These are phyloP conservation scores for Echites panduratus DNA, from an alignment of 257 asterid species.

Conservation along the genomic window DNA sequence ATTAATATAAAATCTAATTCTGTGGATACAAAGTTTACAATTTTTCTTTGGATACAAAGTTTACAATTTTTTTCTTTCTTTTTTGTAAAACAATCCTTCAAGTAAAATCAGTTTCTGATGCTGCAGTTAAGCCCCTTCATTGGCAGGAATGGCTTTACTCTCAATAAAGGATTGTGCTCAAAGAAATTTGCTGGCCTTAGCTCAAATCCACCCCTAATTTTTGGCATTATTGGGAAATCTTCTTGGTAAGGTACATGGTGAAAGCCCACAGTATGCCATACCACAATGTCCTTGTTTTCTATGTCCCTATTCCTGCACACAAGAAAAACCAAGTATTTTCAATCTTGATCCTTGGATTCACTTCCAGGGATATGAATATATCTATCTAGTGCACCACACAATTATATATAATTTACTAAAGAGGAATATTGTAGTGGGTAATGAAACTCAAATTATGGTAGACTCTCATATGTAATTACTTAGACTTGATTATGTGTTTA, in stretches of 20 bases:
- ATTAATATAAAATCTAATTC: too few species aligned
- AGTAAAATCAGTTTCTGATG: neutral
- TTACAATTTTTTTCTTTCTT: too few species aligned
- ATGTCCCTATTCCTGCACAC: constrained; percentile 59
- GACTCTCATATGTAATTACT: too few species aligned
- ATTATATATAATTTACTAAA: too few species aligned
- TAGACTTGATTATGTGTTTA: too few species aligned
- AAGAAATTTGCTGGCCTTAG: constrained; percentile 58
- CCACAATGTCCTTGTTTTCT: constrained; percentile 72
- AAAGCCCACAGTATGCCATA: constrained; percentile 82
- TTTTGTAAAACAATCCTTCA: too few species aligned
- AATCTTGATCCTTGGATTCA: neutral
- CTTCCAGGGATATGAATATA: neutral
- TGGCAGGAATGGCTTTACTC: constrained; percentile 6
- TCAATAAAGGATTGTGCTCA: constrained; percentile 52
- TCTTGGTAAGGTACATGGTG: constrained; percentile 86
- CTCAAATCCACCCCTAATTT: constrained; percentile 14
- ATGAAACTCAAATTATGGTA: too few species aligned
- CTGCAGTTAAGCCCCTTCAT: constrained; percentile 10
- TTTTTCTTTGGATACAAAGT: too few species aligned
- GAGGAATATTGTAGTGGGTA: too few species aligned
- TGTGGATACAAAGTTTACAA: too few species aligned
- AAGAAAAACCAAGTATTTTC: neutral
- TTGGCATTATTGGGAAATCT: constrained; percentile 37
- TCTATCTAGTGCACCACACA: too few species aligned